Percentiles rank a stretch among this genome's conserved stretches.
Evolutionary conservation across 1,139 yeast genomes (phyloP).

Genomic region (Zygosaccharomyces pseudobailii): DNA sequence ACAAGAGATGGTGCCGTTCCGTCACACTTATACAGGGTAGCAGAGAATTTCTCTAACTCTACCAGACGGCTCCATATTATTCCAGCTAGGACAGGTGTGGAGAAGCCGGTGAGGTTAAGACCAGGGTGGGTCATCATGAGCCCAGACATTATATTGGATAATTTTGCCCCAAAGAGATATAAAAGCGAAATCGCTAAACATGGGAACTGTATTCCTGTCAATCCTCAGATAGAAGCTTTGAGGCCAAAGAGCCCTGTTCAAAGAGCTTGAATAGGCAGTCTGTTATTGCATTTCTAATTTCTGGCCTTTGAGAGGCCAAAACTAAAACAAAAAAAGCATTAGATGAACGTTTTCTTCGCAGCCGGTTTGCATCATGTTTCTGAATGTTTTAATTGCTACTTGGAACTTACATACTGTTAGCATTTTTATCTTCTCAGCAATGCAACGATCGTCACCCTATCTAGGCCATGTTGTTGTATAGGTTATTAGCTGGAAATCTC

Average conservation of each 20-base stretch:
- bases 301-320: neutral
- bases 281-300: neutral
- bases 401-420: neutral
- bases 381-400: neutral
- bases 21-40: conserved; percentile 67
- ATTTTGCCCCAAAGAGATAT: conserved; percentile 52
- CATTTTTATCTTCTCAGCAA: neutral
- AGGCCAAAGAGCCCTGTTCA: conserved; percentile 77
- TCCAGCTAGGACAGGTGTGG: conserved; percentile 61
- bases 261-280: conserved; percentile 13
- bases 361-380: neutral
- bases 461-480: no score
- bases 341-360: neutral
- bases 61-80: conserved; percentile 78
- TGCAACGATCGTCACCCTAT: neutral
- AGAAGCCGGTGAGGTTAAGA: conserved; percentile 62
- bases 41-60: conserved; percentile 86
- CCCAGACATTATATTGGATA: conserved; percentile 74
- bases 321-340: neutral
- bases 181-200: conserved; percentile 39
- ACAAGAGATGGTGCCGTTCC: conserved; percentile 53
- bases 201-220: conserved; percentile 57
- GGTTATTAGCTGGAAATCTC: no score
- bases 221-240: conserved; percentile 66
- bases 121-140: conserved; percentile 90